Evolutionary conservation across 2,329 filamentous ascomycete species (phyloP).

Genomic region (Gaeumannomyces sp.): DNA sequence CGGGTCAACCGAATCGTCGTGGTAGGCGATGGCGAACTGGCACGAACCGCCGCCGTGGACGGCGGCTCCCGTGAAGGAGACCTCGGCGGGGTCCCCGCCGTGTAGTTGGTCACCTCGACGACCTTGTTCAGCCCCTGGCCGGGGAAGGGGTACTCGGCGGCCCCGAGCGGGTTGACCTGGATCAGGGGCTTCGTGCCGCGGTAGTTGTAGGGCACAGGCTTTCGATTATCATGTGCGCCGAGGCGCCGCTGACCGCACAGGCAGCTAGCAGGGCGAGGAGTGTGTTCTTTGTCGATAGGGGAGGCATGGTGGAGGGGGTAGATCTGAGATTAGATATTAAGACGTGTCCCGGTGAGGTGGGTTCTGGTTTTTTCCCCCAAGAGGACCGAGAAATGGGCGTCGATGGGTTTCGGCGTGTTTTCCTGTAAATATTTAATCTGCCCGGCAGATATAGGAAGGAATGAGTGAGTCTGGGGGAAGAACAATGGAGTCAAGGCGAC

Average conservation of each 20-base stretch:
- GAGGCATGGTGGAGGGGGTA: background rate
- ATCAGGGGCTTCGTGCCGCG: conserved; percentile 21
- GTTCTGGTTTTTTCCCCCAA: background rate
- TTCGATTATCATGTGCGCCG: conserved; percentile 70
- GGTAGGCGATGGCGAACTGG: conserved; percentile 80
- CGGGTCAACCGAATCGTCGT: conserved; percentile 29
- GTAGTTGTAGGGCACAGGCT: conserved; percentile 55
- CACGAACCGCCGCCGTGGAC: conserved; percentile 90
- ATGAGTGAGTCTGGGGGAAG: background rate
- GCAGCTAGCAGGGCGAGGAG: conserved; percentile 5
- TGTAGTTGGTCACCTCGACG: conserved; percentile 7
- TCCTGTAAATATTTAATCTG: background rate
- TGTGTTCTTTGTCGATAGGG: background rate
- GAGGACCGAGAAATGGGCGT: background rate
- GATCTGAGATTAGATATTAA: background rate
- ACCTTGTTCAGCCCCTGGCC: conserved; percentile 54
- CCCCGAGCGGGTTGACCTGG: conserved; percentile 58
- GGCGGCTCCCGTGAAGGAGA: conserved; percentile 65
- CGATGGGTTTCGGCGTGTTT: background rate
- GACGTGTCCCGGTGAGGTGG: background rate
- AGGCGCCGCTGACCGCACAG: background rate
- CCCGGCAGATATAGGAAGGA: background rate
- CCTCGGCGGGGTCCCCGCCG: conserved; percentile 34
- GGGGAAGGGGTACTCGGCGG: conserved; percentile 64
- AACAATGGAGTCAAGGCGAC: background rate